Conservation (phyloP, 1,284 basidiomycete species). For the Quambalaria eucalypti region DNA sequence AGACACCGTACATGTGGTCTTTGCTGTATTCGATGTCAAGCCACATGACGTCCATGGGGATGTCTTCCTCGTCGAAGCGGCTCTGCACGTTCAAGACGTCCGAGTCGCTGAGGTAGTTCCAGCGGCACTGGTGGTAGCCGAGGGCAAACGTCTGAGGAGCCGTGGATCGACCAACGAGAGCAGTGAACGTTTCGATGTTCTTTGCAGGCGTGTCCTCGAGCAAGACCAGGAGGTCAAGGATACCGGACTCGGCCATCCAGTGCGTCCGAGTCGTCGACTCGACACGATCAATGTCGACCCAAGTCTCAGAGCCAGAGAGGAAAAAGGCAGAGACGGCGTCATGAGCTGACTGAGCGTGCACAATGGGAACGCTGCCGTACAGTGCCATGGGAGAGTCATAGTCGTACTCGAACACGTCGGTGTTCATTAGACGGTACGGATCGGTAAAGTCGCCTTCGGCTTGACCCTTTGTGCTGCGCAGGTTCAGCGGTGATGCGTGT, state of each 20-base stretch:
- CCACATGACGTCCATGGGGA: conserved; percentile 96
- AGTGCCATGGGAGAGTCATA: conserved; percentile 82
- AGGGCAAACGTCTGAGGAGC: conserved; percentile 84
- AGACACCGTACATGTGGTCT: conserved; percentile 95
- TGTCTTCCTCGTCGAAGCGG: conserved; percentile 56
- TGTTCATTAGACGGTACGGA: conserved; percentile 89
- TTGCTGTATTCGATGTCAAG: conserved; percentile 85
- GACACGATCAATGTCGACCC: conserved; percentile 64
- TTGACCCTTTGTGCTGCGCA: conserved; percentile 53
- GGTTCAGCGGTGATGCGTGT: conserved; percentile 79
- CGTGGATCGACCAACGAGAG: conserved; percentile 72
- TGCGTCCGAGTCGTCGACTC: conserved; percentile 58
- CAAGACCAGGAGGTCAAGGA: conserved; percentile 85
- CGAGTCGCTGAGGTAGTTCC: conserved; percentile 90
- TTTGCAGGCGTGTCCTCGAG: conserved; percentile 74
- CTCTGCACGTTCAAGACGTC: conserved; percentile 80
- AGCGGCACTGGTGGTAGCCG: conserved; percentile 93
- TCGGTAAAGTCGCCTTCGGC: conserved; percentile 52
- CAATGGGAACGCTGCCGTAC: conserved; percentile 62
- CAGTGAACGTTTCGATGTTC: conserved; percentile 75
- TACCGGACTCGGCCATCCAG: conserved; percentile 94
- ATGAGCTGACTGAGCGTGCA: conserved; percentile 67
- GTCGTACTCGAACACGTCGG: conserved; percentile 95
- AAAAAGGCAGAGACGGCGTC: conserved; percentile 81
- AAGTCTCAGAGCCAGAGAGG: conserved; percentile 84